Percentiles rank a stretch among this genome's conserved stretches.
phyloP scores from a whole-genome alignment of 306 rosid species.

The Boehmeria nivea region DNA sequence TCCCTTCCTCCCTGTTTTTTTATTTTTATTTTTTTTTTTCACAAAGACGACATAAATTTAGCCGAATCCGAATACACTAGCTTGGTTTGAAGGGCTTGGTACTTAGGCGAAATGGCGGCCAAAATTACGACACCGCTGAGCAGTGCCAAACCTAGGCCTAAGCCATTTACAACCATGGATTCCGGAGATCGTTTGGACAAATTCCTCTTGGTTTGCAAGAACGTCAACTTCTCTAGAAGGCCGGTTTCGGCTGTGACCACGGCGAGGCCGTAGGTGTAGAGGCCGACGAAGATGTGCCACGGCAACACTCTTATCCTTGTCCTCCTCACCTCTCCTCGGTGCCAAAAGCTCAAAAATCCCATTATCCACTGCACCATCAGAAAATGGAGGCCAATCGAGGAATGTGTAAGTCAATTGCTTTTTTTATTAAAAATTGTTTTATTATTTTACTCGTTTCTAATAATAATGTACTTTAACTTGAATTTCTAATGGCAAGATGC shows the following conservation, averaged over 20 bases:
- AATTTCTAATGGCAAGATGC: too few relatives aligned
- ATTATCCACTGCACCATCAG: conserved; percentile 58
- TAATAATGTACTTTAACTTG: too few relatives aligned
- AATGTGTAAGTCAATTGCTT: too few relatives aligned
- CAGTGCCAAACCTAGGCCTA: conserved; percentile 63
- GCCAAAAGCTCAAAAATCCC: conserved; percentile 93
- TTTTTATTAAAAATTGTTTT: too few relatives aligned
- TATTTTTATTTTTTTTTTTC: too few relatives aligned
- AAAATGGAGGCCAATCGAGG: too few relatives aligned
- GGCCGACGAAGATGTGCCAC: conserved; percentile 82
- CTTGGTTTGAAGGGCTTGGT: conserved; percentile 33
- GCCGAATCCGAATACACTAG: conserved; percentile 40
- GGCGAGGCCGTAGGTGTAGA: conserved; percentile 71
- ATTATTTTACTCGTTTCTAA: too few relatives aligned
- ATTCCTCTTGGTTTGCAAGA: conserved; percentile 61
- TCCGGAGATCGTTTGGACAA: conserved; percentile 44
- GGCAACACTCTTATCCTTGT: conserved; percentile 61
- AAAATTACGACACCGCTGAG: conserved; percentile 60
- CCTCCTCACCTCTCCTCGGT: conserved; percentile 52
- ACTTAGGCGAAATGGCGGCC: conserved; percentile 66
- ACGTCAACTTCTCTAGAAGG: conserved; percentile 70
- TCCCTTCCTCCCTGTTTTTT: too few relatives aligned
- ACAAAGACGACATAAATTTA: conserved; percentile 32
- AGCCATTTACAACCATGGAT: conserved; percentile 59
- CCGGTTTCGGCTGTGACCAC: conserved; percentile 92